phyloP scores from a whole-genome alignment of 2,329 filamentous ascomycete species.

The Penicillium sp. region DNA sequence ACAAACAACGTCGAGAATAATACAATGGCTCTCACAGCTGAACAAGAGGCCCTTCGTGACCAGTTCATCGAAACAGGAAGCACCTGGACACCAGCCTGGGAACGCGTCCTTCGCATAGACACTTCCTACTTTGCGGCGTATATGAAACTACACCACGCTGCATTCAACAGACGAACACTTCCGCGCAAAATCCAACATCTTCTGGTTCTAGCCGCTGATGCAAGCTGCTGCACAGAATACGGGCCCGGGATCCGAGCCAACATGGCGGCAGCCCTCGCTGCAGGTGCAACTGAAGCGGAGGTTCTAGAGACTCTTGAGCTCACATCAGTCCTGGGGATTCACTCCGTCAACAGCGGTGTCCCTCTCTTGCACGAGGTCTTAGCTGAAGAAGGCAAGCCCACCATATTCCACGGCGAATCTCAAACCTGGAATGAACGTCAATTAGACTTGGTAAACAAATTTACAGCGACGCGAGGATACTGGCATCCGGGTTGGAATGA shows the following conservation, averaged over 20 bases:
- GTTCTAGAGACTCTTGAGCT: slow-evolving; percentile 47
- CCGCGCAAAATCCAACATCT: slow-evolving; percentile 2
- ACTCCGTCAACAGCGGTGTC: slow-evolving; percentile 46
- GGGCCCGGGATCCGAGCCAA: slow-evolving; percentile 40
- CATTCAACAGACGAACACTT: neutral
- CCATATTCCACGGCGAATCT: slow-evolving; percentile 22
- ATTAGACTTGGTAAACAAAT: slow-evolving; percentile 39
- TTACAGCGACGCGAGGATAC: slow-evolving; percentile 44
- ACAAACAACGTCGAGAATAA: neutral
- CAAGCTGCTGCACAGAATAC: slow-evolving; percentile 45
- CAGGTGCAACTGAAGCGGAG: slow-evolving; percentile 40
- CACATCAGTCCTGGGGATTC: slow-evolving; percentile 44
- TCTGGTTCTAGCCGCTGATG: slow-evolving; percentile 32
- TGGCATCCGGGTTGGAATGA: slow-evolving; percentile 37
- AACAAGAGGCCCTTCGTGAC: neutral
- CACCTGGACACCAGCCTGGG: neutral
- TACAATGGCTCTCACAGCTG: neutral
- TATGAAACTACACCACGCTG: neutral
- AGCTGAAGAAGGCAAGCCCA: slow-evolving; percentile 38
- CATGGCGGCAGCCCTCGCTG: slow-evolving; percentile 34
- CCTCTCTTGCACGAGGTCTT: slow-evolving; percentile 46
- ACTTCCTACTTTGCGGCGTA: slow-evolving; percentile 1
- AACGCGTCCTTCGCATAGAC: neutral
- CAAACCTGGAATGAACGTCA: slow-evolving; percentile 25
- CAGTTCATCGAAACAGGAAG: neutral